phyloP scores from a whole-genome alignment of 495 filamentous ascomycete species.

The Barbatosphaeria neglecta region DNA sequence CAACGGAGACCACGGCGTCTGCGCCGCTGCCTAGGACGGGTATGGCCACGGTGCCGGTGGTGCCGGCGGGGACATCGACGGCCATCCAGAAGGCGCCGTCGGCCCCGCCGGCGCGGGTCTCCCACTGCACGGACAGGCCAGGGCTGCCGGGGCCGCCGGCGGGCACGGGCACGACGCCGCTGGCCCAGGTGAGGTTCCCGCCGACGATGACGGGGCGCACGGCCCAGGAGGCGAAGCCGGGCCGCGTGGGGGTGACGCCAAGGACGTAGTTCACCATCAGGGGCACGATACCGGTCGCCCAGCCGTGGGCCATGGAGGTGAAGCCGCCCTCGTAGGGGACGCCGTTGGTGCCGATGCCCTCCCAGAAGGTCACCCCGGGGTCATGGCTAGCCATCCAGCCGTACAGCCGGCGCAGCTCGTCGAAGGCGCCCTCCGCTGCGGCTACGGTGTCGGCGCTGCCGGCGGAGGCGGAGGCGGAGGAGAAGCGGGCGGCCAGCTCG shows the following conservation, averaged over 20 bases:
- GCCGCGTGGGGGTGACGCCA: conserved; percentile 25
- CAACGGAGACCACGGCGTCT: background rate
- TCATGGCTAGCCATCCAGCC: conserved; percentile 35
- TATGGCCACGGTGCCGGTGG: background rate
- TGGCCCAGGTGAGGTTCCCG: conserved; percentile 25
- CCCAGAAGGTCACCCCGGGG: conserved; percentile 30
- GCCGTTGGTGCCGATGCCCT: conserved; percentile 28
- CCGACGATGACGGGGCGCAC: conserved; percentile 21
- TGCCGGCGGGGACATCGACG: background rate
- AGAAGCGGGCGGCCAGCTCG: conserved; percentile 33
- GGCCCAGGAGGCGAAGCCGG: conserved; percentile 23
- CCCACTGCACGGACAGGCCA: conserved; percentile 24
- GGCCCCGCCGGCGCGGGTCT: conserved; percentile 1
- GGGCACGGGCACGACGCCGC: conserved; percentile 26
- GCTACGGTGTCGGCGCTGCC: no score
- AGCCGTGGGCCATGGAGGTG: conserved; percentile 28
- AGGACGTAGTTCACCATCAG: conserved; percentile 27
- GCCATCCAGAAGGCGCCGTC: background rate
- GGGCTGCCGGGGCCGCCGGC: no score
- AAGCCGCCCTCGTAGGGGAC: conserved; percentile 24
- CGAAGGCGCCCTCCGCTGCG: conserved; percentile 25
- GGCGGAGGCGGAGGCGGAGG: conserved; percentile 10
- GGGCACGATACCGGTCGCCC: conserved; percentile 29
- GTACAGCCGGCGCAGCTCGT: conserved; percentile 30
- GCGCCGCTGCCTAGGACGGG: background rate